phyloP scores from a whole-genome alignment of 164 flowering plant species.

The Litsea cubeba region DNA sequence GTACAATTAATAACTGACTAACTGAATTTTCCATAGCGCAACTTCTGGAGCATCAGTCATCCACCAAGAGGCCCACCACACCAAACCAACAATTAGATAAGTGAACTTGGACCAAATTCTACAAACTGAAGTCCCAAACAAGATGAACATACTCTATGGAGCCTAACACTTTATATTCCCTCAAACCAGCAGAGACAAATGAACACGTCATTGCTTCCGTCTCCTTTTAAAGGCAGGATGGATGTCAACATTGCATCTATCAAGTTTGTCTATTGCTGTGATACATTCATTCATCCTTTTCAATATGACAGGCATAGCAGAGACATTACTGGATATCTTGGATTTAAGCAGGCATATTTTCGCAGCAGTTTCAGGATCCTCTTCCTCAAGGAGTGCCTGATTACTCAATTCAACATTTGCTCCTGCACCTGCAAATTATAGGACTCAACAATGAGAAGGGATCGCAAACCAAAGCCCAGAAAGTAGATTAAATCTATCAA shows the following conservation, averaged over 20 bases:
- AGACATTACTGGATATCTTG: constrained; percentile 46
- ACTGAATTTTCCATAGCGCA: not conserved
- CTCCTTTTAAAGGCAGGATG: constrained; percentile 67
- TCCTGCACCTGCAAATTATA: constrained; percentile 15
- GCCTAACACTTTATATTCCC: not conserved
- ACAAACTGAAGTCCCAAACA: not conserved
- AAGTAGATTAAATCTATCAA: not conserved
- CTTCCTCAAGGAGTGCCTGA: constrained; percentile 13
- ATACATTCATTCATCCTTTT: constrained; percentile 65
- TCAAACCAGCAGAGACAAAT: constrained; percentile 1
- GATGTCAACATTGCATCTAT: constrained; percentile 27
- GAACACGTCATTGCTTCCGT: constrained; percentile 26
- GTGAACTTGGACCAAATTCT: not conserved
- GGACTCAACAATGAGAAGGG: not conserved
- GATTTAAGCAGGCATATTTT: constrained; percentile 40
- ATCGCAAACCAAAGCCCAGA: no score
- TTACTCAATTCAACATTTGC: constrained; percentile 7
- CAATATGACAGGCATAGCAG: constrained; percentile 42
- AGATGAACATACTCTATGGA: not conserved
- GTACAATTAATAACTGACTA: not conserved
- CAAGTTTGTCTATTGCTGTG: constrained; percentile 49
- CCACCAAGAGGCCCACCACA: not conserved
- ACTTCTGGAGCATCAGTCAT: not conserved
- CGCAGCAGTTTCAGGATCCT: constrained; percentile 28
- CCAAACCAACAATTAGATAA: not conserved